These are phyloP conservation scores for Sarocladium oryzae DNA, from an alignment of 2,329 filamentous ascomycete genomes.

Conservation along the genomic window DNA sequence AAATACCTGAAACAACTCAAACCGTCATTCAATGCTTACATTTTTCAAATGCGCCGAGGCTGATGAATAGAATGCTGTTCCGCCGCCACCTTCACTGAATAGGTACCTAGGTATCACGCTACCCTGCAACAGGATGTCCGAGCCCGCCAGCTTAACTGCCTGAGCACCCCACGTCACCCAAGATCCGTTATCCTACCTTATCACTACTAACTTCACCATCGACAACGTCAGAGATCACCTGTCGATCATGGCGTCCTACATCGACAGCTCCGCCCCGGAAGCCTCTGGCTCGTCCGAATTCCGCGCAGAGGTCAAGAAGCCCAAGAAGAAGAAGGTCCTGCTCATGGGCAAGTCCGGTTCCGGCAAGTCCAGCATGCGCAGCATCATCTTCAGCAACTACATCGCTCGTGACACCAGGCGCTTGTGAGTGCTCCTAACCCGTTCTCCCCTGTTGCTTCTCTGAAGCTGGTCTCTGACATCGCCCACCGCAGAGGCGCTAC, in stretches of 20 bases:
- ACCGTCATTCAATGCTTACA: too few relatives aligned
- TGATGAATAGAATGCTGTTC: too few relatives aligned
- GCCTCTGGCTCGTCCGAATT: slow-evolving; percentile 25
- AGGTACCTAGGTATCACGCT: too few relatives aligned
- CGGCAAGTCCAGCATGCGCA: slow-evolving; percentile 96
- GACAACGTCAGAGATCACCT: not conserved
- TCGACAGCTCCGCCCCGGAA: slow-evolving; percentile 24
- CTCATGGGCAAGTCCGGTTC: slow-evolving; percentile 95
- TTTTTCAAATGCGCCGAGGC: too few relatives aligned
- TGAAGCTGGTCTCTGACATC: not conserved
- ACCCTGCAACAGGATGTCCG: too few relatives aligned
- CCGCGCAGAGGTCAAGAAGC: slow-evolving; percentile 52
- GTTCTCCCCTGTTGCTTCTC: not conserved
- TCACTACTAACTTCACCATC: slow-evolving; percentile 10
- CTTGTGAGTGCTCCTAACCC: slow-evolving; percentile 49
- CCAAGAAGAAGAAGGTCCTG: slow-evolving; percentile 81
- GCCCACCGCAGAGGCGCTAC: slow-evolving; percentile 62
- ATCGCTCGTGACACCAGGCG: slow-evolving; percentile 92
- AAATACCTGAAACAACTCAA: too few relatives aligned
- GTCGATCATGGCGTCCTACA: slow-evolving; percentile 25
- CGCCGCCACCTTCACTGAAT: too few relatives aligned
- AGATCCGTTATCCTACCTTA: not conserved
- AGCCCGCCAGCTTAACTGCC: not conserved
- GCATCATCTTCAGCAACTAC: slow-evolving; percentile 98
- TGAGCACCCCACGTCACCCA: slow-evolving; percentile 3